Conservation (phyloP, 116 monocot species). For the Thalassia testudinum region DNA sequence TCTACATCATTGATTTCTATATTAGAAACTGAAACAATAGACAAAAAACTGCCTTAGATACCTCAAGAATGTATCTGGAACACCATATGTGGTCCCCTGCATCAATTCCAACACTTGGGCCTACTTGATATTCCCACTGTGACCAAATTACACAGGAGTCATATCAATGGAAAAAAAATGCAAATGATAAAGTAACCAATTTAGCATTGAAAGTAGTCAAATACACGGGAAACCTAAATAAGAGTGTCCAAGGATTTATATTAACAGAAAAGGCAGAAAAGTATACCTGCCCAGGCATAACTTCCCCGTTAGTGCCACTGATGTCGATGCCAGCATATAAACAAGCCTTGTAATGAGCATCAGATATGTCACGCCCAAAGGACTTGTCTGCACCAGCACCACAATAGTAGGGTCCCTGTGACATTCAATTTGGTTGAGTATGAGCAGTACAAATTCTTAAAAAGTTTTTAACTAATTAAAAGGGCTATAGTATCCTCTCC, state of each 20-base stretch:
- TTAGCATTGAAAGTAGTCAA: too few species aligned
- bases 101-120: conserved; percentile 86
- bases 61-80: conserved; percentile 89
- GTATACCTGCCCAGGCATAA: conserved; percentile 88
- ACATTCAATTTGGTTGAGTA: not conserved
- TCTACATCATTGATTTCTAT: too few species aligned
- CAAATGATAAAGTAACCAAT: too few species aligned
- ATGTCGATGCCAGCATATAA: conserved; percentile 93
- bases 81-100: conserved; percentile 86
- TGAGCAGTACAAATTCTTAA: too few species aligned
- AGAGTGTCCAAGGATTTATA: too few species aligned
- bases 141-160: not conserved
- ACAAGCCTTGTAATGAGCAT: conserved; percentile 96
- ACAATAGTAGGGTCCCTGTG: conserved; percentile 95
- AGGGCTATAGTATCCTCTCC: too few species aligned
- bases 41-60: conserved; percentile 6
- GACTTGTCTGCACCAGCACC: conserved; percentile 90
- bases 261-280: conserved; percentile 1
- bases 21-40: too few species aligned
- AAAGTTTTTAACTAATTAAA: too few species aligned
- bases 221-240: too few species aligned
- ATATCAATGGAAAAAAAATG: too few species aligned
- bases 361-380: conserved; percentile 92
- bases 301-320: conserved; percentile 90
- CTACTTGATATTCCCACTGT: conserved; percentile 98